Conservation (phyloP, 345 rosid species). For the Melaleuca alternifolia region DNA sequence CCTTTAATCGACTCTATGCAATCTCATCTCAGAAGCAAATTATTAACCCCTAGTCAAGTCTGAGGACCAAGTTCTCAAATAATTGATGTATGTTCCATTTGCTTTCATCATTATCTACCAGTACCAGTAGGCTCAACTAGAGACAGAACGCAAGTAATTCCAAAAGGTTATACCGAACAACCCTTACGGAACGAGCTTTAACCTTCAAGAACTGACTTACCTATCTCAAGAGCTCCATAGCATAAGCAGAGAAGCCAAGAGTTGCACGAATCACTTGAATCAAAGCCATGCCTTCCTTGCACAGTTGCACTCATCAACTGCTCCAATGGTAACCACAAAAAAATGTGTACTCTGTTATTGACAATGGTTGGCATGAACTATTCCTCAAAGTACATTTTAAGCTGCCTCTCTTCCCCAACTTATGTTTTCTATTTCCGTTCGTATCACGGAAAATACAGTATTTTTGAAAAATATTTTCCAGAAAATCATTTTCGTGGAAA, state of each 20-base stretch:
- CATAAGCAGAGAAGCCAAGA: too few relatives aligned
- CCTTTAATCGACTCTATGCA: too few relatives aligned
- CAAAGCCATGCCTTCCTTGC: too few relatives aligned
- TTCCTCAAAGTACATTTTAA: not conserved
- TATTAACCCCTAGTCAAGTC: not conserved
- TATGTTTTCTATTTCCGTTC: too few relatives aligned
- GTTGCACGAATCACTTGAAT: too few relatives aligned
- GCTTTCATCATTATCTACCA: not conserved
- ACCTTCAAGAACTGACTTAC: not conserved
- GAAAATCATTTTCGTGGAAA: too few relatives aligned
- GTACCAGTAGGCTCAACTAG: not conserved
- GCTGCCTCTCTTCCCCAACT: fast-evolving
- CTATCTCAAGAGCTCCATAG: not conserved
- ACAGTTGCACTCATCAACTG: too few relatives aligned
- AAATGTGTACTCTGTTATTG: not conserved
- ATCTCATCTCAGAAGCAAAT: too few relatives aligned
- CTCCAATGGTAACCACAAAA: too few relatives aligned
- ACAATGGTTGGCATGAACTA: not conserved
- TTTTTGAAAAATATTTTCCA: too few relatives aligned
- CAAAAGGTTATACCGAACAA: not conserved
- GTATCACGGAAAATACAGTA: too few relatives aligned
- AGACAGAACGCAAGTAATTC: not conserved
- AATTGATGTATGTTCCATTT: not conserved
- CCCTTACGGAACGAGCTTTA: too few relatives aligned
- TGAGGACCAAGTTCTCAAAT: not conserved